Percentiles rank a stretch among this genome's conserved stretches.
phyloP scores from a whole-genome alignment of 2,329 filamentous ascomycete species.

The Tympanopsis confertula region DNA sequence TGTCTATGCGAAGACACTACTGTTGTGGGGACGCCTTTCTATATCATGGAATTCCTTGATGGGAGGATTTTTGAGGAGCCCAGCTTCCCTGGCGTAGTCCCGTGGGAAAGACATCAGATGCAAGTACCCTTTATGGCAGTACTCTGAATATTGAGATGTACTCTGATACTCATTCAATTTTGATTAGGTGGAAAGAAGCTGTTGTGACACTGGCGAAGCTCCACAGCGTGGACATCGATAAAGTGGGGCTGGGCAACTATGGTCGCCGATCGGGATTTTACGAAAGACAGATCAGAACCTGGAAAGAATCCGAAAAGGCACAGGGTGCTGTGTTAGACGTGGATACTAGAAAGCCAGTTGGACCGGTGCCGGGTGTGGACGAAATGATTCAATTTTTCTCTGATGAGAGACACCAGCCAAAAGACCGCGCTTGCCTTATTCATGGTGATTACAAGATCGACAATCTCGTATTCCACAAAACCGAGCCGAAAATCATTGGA shows the following conservation, averaged over 20 bases:
- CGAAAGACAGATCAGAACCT: neutral
- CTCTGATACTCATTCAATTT: neutral
- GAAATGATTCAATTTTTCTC: neutral
- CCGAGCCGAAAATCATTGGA: neutral
- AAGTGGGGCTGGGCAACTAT: neutral
- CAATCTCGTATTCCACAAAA: neutral
- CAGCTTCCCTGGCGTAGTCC: constrained; percentile 42
- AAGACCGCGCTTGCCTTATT: neutral
- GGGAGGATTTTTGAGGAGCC: constrained; percentile 57
- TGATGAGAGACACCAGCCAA: neutral
- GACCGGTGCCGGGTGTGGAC: neutral
- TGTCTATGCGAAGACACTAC: constrained; percentile 50
- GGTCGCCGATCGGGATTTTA: neutral
- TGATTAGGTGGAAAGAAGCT: neutral
- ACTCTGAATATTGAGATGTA: constrained; percentile 23
- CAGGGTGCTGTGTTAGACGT: neutral
- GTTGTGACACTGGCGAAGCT: neutral
- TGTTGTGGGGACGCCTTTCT: constrained; percentile 55
- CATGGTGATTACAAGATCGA: neutral
- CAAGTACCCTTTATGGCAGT: constrained; percentile 16
- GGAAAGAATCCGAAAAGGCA: neutral
- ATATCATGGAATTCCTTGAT: constrained; percentile 59
- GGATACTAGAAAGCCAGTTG: neutral
- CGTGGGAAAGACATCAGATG: constrained; percentile 45
- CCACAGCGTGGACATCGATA: neutral